Base-by-base conservation (phyloP, 2,329 filamentous ascomycete species). In the Claviceps purpurea region DNA sequence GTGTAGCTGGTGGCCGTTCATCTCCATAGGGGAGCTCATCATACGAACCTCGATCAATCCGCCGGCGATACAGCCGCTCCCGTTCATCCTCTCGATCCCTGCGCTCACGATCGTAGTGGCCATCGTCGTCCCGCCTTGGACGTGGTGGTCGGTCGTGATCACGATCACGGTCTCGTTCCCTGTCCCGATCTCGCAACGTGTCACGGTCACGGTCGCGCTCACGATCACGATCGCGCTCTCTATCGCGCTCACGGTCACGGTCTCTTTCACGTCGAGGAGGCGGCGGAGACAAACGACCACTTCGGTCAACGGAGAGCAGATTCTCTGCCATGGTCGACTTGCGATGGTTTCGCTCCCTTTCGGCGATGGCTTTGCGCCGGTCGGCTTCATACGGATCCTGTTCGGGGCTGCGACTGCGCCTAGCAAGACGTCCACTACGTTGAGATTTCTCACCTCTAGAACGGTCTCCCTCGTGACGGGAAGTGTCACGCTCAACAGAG, bases 301-400 rank as follows among this genome's bases (percentile, higher is more conserved):
- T 72, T 56, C 74, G 75, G 56, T 80, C 77, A 44, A 61, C 64
- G 50, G 76, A 75, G 51, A 83, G 65, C 20, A 81, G 68, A 58
- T 73, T 79, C 60, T 83, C 80, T 57, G 84, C 86, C 70, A 81
- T 81, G 64, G 78, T 82, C 45, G 81, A 75, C 70, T 93, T 94
- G 66, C 88, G 84, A 70, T 95, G 94, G 61, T 94, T 90, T 58
- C 90, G 85, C 70, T 97, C 94, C 47, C 94, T 85, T 64, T 95
- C 90, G 53, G 90, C 89, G 64, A 93, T 90, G 44, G 91, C 91
- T 67, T 91, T 93, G 62, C 89, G 85, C 58, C 93, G 83, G 65
- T 98, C 93, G 55, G 90, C 93, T 69, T 97, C 93, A 68, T 98
- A 98, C 20, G 88, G 81, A 70, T 98, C 90, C 54, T 81, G 80